Evolutionary conservation across 1,284 basidiomycete species (phyloP), one percentile per base, ranked within the genome.

Genomic region (Cryptococcus depauperatus): DNA sequence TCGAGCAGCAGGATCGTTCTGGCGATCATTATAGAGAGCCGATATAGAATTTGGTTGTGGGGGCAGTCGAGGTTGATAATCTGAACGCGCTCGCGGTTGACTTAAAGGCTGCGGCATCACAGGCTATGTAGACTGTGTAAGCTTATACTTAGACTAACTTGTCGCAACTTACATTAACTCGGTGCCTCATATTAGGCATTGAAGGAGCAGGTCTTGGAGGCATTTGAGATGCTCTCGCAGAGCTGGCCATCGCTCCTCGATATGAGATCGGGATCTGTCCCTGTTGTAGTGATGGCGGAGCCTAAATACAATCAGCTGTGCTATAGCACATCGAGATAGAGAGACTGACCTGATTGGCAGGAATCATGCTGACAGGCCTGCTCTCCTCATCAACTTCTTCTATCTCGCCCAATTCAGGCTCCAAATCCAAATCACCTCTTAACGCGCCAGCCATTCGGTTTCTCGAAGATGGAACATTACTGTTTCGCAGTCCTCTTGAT

Each of bases 131-230:
- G 8, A 19, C 14, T 38, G 39, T 35, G 11, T 23, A n/a, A 28
- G 33, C 35, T 29, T 8, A 13, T 14, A 5, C 11, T 23, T 16
- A 14, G 34, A 8, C 7, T 9, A 35, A 19, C 14, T 23, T 23
- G 13, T 14, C 4, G 16, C n/a, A 16, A 39, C 56, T 54, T 35
- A 63, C 61, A 6, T 40, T 48, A 21, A 58, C 52, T 4, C 57
- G 44, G n/a, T 45, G 43, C 23, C 58, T 48, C 49, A 57, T 53
- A 13, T 56, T 55, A 2, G 58, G 58, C 57, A 62, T 61, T 5
- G 58, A 59, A 5, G 57, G 57, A 21, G 52, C 46, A 3, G 51
- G 47, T 27, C 57, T 38, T 9, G 40, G 45, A 14, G 44, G 43
- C n/a, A 22, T 42, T 45, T 11, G 40, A 38, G 9, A 48, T 16